Percentiles rank a stretch among this genome's conserved stretches.
Evolutionary conservation across 192 early-diverging fungal genomes (phyloP).

Genomic region (Bifiguratus adelaidae): DNA sequence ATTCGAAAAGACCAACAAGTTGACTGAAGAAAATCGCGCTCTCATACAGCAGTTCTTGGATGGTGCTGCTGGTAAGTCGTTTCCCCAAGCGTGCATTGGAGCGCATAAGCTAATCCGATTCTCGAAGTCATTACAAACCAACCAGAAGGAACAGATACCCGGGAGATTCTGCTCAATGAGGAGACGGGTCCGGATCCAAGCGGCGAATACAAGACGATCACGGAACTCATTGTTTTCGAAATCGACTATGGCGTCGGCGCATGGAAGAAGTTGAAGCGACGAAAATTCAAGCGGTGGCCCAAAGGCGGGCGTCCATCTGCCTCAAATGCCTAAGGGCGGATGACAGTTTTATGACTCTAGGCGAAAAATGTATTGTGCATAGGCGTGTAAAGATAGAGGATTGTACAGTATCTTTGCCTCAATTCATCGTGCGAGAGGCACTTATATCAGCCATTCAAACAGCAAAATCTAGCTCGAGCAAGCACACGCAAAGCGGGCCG

Average conservation of each 20-base stretch:
- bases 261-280: slow-evolving; percentile 2
- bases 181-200: background rate
- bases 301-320: too few relatives aligned
- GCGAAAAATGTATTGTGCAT: too few relatives aligned
- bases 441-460: too few relatives aligned
- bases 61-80: background rate
- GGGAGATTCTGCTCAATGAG: background rate
- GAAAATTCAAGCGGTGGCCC: too few relatives aligned
- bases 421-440: too few relatives aligned
- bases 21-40: background rate
- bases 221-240: background rate
- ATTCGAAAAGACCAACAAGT: background rate
- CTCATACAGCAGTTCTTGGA: background rate
- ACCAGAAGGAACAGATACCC: background rate
- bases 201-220: background rate
- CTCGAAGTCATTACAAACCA: background rate
- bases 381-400: too few relatives aligned
- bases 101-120: background rate
- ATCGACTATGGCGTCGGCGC: background rate
- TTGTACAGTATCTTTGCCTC: too few relatives aligned
- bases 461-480: too few relatives aligned
- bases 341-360: too few relatives aligned
- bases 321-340: too few relatives aligned
- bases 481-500: too few relatives aligned
- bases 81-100: background rate